Conservation (phyloP, 2,329 filamentous ascomycete genomes). For the Leptosphaerulina australis region DNA sequence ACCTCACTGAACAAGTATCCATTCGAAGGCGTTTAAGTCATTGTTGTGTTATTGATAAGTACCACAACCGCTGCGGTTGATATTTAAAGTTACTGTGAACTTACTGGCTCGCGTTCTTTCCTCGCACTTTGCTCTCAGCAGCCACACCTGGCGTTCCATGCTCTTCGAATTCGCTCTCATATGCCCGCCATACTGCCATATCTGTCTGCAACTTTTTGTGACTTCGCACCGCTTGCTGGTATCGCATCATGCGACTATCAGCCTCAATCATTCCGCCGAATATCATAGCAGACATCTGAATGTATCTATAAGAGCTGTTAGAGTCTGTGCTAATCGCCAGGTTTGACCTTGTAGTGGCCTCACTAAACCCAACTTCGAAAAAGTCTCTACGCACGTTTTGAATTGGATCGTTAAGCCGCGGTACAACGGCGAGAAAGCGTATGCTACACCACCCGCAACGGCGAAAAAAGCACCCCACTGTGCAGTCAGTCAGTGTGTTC, state of each 20-base stretch:
- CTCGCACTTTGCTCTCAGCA: conserved; percentile 40
- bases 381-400: conserved; percentile 37
- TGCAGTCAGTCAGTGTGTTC: background rate
- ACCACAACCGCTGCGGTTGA: no score
- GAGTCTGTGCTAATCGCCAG: no score
- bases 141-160: conserved; percentile 46
- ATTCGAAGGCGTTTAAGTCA: no score
- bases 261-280: conserved; percentile 78
- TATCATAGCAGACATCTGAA: conserved; percentile 88
- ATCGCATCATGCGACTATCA: conserved; percentile 69
- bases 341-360: no score
- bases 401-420: conserved; percentile 57
- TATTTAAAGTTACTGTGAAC: no score
- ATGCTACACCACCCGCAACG: conserved; percentile 66
- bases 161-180: conserved; percentile 65
- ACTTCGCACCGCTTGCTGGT: conserved; percentile 69
- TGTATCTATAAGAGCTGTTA: conserved; percentile 61
- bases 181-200: conserved; percentile 70
- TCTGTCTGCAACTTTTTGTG: conserved; percentile 69
- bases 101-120: background rate
- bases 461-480: conserved; percentile 72
- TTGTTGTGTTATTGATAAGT: no score
- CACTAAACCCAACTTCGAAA: background rate
- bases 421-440: conserved; percentile 72
- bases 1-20: no score